These are phyloP conservation scores for Trametopsis cervina DNA, from an alignment of 768 basidiomycete genomes.

Conservation along the genomic window DNA sequence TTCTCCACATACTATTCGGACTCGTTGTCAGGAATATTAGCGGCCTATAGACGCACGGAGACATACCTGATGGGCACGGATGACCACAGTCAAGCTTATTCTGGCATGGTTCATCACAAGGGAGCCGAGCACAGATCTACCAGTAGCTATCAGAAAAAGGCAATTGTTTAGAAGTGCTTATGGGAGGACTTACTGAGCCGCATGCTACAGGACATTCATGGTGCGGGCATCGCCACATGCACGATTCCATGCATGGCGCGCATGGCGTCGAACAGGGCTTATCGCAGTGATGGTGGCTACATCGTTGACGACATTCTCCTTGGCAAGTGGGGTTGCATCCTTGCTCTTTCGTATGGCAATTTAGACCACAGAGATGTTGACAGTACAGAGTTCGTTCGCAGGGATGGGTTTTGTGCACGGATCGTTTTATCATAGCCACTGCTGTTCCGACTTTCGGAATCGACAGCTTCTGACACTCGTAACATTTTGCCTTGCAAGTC, in stretches of 20 bases:
- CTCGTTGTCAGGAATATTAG: conserved; percentile 6
- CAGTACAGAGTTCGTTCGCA: conserved; percentile 51
- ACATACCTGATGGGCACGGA: conserved; percentile 55
- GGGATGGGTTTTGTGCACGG: conserved; percentile 35
- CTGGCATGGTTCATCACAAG: conserved; percentile 52
- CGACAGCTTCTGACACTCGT: conserved; percentile 34
- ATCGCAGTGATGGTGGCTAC: conserved; percentile 44
- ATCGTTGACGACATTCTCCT: conserved; percentile 44
- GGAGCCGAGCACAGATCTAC: conserved; percentile 58
- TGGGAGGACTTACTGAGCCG: conserved; percentile 51
- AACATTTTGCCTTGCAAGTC: conserved; percentile 41
- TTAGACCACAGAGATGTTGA: conserved; percentile 42
- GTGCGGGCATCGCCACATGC: conserved; percentile 56
- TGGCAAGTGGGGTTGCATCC: conserved; percentile 41
- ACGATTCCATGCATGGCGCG: conserved; percentile 55
- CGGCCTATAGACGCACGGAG: not conserved
- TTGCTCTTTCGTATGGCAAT: conserved; percentile 42
- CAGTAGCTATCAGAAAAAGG: not conserved
- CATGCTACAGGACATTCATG: conserved; percentile 53
- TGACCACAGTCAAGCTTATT: conserved; percentile 52
- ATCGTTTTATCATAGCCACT: conserved; percentile 19
- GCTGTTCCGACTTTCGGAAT: conserved; percentile 9
- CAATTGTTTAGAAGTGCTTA: no score
- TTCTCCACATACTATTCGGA: conserved; percentile 59
- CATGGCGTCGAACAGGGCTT: conserved; percentile 45